Evolutionary conservation across 164 flowering plant species (phyloP).

Genomic region (Liquidambar formosana): DNA sequence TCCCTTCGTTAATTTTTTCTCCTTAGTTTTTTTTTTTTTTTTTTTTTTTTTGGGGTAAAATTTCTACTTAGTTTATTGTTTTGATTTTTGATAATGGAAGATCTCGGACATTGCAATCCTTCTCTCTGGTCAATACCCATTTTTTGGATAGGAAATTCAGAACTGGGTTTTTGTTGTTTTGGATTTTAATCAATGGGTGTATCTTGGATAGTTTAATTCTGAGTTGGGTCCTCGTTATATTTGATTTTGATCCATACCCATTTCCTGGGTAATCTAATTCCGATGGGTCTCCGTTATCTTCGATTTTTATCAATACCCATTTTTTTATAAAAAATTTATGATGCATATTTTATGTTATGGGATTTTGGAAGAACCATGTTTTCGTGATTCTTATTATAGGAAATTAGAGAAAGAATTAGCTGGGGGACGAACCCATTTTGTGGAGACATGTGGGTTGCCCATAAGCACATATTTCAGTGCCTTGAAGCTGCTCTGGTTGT

Average conservation of each 20-base stretch:
- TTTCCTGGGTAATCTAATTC: neutral
- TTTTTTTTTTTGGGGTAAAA: no score
- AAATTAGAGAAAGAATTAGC: slow-evolving; percentile 76
- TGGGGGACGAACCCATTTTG: slow-evolving; percentile 84
- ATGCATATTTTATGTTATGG: neutral
- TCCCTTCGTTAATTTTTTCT: slow-evolving; percentile 4
- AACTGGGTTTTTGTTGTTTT: neutral
- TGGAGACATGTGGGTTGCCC: slow-evolving; percentile 77
- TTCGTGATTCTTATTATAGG: slow-evolving; percentile 34
- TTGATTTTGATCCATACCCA: neutral
- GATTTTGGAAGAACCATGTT: neutral
- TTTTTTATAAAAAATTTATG: neutral
- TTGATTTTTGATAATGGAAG: neutral
- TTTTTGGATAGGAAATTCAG: neutral
- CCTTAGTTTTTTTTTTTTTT: neutral
- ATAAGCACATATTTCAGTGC: slow-evolving; percentile 97
- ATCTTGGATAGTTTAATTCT: neutral
- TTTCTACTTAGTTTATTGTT: neutral
- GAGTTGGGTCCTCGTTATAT: neutral
- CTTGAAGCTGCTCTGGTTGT: slow-evolving; percentile 77
- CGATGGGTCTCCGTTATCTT: neutral
- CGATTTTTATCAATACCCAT: no score
- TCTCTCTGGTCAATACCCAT: neutral
- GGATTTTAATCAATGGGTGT: neutral
- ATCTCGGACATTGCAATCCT: neutral